These are phyloP conservation scores for Sicyos edulis DNA, from an alignment of 306 rosid species.

Conservation along the genomic window DNA sequence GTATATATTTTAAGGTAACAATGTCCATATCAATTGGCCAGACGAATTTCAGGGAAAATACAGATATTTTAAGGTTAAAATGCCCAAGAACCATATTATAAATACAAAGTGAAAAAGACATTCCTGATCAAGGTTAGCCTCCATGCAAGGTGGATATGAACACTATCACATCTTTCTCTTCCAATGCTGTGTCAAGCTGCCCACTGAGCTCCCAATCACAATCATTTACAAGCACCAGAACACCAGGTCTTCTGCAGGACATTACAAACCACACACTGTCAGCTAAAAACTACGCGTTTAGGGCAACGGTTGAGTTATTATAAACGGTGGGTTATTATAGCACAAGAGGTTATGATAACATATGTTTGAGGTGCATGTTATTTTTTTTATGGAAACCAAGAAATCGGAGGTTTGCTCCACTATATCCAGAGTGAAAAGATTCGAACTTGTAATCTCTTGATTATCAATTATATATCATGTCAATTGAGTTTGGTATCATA, in stretches of 20 bases:
- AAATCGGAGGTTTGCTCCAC: too few relatives aligned
- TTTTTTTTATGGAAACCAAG: too few relatives aligned
- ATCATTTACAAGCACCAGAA: slow-evolving; percentile 86
- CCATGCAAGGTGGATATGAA: slow-evolving; percentile 93
- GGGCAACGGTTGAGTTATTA: too few relatives aligned
- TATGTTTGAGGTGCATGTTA: too few relatives aligned
- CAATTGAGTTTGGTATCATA: too few relatives aligned
- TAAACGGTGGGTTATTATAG: too few relatives aligned
- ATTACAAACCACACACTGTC: not conserved
- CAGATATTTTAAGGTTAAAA: not conserved
- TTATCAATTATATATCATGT: too few relatives aligned
- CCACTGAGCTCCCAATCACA: slow-evolving; percentile 97
- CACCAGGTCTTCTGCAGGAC: slow-evolving; percentile 87
- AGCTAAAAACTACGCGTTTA: not conserved
- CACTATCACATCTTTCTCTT: slow-evolving; percentile 85
- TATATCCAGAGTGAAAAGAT: too few relatives aligned
- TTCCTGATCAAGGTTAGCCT: slow-evolving; percentile 36
- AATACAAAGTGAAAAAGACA: not conserved
- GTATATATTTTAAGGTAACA: not conserved
- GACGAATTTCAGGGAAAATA: not conserved
- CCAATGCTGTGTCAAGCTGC: slow-evolving; percentile 64
- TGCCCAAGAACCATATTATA: not conserved
- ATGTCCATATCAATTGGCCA: not conserved
- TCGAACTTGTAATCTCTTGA: too few relatives aligned
- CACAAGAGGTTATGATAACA: too few relatives aligned